A percentile compares a stretch with the other conserved stretches of the same genome.
Evolutionary conservation across 129 eudicot genomes (phyloP).

Genomic region (Apium graveolens): DNA sequence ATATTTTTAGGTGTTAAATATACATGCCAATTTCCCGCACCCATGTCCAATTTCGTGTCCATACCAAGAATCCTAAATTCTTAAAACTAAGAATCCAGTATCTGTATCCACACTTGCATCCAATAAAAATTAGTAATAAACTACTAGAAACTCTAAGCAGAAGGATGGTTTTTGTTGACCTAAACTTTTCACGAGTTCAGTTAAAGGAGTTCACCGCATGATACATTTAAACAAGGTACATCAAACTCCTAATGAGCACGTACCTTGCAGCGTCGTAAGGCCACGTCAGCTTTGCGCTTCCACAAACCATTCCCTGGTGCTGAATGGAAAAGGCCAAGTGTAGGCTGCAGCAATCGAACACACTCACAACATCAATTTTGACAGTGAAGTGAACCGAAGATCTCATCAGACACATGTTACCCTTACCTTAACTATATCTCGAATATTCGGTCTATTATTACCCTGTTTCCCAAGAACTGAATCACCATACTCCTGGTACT

Average conservation of each 20-base stretch:
- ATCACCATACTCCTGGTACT: constrained; percentile 83
- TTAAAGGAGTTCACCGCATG: not conserved
- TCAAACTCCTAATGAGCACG: not conserved
- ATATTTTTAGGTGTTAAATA: not conserved
- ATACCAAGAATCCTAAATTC: not conserved
- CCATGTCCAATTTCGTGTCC: not conserved
- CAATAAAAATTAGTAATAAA: not conserved
- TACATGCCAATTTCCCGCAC: not conserved
- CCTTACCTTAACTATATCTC: constrained; percentile 76
- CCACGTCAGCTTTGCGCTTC: constrained; percentile 86
- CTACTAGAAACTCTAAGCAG: not conserved
- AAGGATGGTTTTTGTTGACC: not conserved
- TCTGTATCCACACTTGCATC: not conserved
- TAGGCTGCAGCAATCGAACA: constrained; percentile 48
- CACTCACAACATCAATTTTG: no score
- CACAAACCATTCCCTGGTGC: constrained; percentile 66
- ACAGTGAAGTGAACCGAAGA: not conserved
- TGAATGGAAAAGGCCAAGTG: constrained; percentile 74
- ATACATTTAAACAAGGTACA: not conserved
- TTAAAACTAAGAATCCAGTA: not conserved
- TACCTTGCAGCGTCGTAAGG: constrained; percentile 72
- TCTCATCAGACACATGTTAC: constrained; percentile 1
- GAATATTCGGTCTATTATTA: constrained; percentile 59
- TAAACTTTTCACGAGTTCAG: not conserved
- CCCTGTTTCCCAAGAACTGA: constrained; percentile 71